A percentile compares a stretch with the other conserved stretches of the same genome.
Evolutionary conservation across 2,329 filamentous ascomycete genomes (phyloP).

Genomic region (Fusarium pilosicola): DNA sequence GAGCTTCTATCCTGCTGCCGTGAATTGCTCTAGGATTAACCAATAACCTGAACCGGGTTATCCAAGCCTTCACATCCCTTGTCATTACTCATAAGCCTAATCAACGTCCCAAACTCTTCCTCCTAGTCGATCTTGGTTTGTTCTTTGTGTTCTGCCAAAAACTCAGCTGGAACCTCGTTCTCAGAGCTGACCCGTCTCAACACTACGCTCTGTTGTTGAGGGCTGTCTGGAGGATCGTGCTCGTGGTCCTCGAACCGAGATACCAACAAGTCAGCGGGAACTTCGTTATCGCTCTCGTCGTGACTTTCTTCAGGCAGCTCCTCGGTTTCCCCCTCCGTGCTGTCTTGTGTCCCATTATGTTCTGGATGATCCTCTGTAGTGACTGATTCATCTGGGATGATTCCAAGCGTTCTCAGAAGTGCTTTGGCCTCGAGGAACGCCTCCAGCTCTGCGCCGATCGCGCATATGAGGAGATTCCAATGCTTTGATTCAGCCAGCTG

Average conservation of each 20-base stretch:
- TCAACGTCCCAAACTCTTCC: not conserved
- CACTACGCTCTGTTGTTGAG: conserved; percentile 22
- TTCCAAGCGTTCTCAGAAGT: conserved; percentile 55
- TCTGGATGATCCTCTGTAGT: conserved; percentile 9
- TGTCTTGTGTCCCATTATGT: not conserved
- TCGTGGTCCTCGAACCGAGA: conserved; percentile 45
- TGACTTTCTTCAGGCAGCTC: conserved; percentile 24
- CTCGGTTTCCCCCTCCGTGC: not conserved
- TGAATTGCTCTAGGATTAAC: not conserved
- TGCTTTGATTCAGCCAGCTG: conserved; percentile 66
- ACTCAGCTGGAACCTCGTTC: conserved; percentile 62
- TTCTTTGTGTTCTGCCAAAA: conserved; percentile 57
- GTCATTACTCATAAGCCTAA: conserved; percentile 25
- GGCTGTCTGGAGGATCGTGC: conserved; percentile 22
- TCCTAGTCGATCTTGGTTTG: conserved; percentile 27
- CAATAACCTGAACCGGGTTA: not conserved
- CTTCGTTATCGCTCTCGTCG: conserved; percentile 55
- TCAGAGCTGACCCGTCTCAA: conserved; percentile 50
- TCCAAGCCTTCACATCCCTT: not conserved
- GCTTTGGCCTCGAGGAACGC: conserved; percentile 70
- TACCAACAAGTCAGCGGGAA: conserved; percentile 54
- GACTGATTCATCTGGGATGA: conserved; percentile 1
- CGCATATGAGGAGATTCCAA: conserved; percentile 81
- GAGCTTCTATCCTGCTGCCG: not conserved
- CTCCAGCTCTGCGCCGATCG: conserved; percentile 78